These are phyloP conservation scores for Yamadazyma songkhlaensis DNA, from an alignment of 1,139 yeast species.

Conservation along the genomic window DNA sequence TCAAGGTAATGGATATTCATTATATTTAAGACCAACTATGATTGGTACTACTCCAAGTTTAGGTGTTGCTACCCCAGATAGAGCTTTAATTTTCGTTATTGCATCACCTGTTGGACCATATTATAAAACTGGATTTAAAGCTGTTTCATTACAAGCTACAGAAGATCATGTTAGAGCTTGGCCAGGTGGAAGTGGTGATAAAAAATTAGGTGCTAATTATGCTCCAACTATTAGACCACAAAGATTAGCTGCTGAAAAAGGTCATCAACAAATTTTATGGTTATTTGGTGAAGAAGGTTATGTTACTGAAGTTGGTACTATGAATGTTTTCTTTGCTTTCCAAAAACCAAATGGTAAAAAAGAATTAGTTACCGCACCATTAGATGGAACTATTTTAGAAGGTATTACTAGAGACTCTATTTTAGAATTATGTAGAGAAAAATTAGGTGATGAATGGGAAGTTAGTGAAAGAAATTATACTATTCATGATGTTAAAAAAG, in stretches of 20 bases:
- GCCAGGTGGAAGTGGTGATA: constrained; percentile 98
- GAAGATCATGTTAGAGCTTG: constrained; percentile 95
- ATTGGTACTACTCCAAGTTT: constrained; percentile 87
- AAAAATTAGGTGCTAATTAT: constrained; percentile 94
- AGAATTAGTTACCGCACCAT: constrained; percentile 93
- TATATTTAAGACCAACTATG: constrained; percentile 90
- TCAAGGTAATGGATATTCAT: constrained; percentile 77
- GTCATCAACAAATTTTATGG: constrained; percentile 96
- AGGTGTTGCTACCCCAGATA: constrained; percentile 80
- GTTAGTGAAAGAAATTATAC: constrained; percentile 80
- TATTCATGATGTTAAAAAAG: constrained; percentile 75
- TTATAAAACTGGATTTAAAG: constrained; percentile 88
- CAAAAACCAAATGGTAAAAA: constrained; percentile 72
- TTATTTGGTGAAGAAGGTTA: constrained; percentile 86
- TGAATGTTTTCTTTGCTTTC: constrained; percentile 91
- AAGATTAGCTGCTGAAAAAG: constrained; percentile 79
- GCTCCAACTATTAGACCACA: constrained; percentile 94
- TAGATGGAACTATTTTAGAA: constrained; percentile 94
- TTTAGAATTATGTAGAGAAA: constrained; percentile 69
- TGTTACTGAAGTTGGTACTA: constrained; percentile 96
- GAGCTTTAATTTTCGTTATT: constrained; percentile 79
- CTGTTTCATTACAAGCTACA: constrained; percentile 90
- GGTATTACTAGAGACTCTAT: constrained; percentile 96
- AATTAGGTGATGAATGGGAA: constrained; percentile 75
- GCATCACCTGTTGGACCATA: constrained; percentile 97